Evolutionary conservation across 805 yeast genomes (phyloP), one percentile per base, ranked within the genome.

Genomic region (Saccharomycopsis oosterbeekiorum): DNA sequence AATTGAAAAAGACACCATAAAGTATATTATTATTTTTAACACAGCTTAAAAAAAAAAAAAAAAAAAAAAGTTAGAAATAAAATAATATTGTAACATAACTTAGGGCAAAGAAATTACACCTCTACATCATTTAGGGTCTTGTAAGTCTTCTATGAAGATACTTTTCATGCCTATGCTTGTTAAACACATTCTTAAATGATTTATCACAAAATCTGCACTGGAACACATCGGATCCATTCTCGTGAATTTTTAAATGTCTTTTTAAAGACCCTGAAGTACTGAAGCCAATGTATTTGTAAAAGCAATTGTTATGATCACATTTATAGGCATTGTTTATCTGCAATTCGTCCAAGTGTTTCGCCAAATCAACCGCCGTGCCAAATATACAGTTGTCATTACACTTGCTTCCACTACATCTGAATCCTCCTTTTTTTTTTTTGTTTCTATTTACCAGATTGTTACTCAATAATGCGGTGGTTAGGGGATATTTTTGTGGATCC

Each of bases 391-490:
- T 63, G 15, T 60, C 51, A 17, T 59, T 39, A 40, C 65, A 60
- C 11, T 53, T 61, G 5, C 62, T n/a, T 39, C 63, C 65, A 11
- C 59, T 43, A 36, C 65, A 63, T 15, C 65, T 61, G 40, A 57
- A 63, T 12, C 64, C 61, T 1, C 65, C 65, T 39, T 63, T 63
- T 43, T 63, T 63, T 55, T 63, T 63, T 50, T 61, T 61, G 42
- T 54, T n/a, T 39, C 51, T 43, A 41, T 63, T 62, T 15, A 63
- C 51, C 2, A 41, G 47, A 14, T 4, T 21, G 55, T 63, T 64
- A n/a, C 40, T 15, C n/a, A 60, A 41, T 19, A 60, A 19, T 11
- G 41, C 57, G 4, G 26, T n/a, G 8, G 62, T 60, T 11, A 56
- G 19, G 9, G 62, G 62, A 50, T 60, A 56, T n/a, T 39, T 37